These are phyloP conservation scores for Osmanthus fragrans DNA, from an alignment of 257 asterid species.

Conservation along the genomic window DNA sequence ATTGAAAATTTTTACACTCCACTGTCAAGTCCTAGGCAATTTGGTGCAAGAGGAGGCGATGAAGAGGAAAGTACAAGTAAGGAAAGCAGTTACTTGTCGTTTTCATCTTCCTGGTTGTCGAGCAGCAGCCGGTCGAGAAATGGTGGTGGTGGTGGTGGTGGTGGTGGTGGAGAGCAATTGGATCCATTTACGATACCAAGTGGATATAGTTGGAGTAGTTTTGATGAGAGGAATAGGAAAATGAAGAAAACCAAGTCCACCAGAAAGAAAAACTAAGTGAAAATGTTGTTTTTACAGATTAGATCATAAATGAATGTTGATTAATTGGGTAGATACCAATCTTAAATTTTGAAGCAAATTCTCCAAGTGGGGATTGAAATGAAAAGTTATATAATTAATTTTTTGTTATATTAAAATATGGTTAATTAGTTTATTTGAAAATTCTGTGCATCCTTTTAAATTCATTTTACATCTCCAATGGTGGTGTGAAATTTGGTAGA, in stretches of 20 bases:
- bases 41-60: slow-evolving; percentile 16
- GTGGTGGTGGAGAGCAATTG: slow-evolving; percentile 21
- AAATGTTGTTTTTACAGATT: not conserved
- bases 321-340: not conserved
- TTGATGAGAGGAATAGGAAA: slow-evolving; percentile 59
- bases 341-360: not conserved
- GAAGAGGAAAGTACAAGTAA: slow-evolving; percentile 32
- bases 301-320: not conserved
- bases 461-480: no score
- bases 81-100: slow-evolving; percentile 35
- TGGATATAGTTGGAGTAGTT: slow-evolving; percentile 72
- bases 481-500: no score
- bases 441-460: not conserved
- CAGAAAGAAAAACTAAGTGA: slow-evolving; percentile 48
- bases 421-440: not conserved
- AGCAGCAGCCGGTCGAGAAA: slow-evolving; percentile 35
- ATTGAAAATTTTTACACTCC: slow-evolving; percentile 82
- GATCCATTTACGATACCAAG: slow-evolving; percentile 79
- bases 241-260: slow-evolving; percentile 61
- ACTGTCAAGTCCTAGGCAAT: slow-evolving; percentile 66
- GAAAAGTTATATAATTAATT: not conserved
- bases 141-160: not conserved
- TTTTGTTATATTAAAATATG: not conserved
- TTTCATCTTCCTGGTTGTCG: slow-evolving; percentile 47
- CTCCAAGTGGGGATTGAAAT: not conserved